phyloP scores from a whole-genome alignment of 2,329 filamentous ascomycete genomes.

The Botrytis pseudocinerea region DNA sequence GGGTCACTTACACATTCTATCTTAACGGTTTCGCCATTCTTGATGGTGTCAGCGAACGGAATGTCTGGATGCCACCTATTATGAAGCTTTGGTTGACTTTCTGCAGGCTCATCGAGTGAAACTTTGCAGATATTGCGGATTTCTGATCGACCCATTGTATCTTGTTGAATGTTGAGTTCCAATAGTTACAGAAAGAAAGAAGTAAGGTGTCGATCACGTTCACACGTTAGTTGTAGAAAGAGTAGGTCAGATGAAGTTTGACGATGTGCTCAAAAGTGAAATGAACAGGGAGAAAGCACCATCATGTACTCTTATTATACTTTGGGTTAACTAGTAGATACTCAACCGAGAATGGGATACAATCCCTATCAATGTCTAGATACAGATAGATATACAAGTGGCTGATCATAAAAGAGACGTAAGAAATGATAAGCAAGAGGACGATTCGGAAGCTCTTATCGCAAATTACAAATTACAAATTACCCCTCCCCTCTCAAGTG shows the following conservation, averaged over 20 bases:
- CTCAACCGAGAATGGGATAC: neutral
- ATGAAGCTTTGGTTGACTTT: constrained; percentile 69
- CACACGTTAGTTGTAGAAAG: neutral
- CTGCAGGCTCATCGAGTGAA: constrained; percentile 69
- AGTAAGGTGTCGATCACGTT: neutral
- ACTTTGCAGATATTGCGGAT: constrained; percentile 75
- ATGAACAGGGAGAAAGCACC: neutral
- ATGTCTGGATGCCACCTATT: constrained; percentile 95
- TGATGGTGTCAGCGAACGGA: constrained; percentile 70
- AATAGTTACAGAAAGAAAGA: neutral
- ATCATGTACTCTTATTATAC: neutral
- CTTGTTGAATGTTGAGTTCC: neutral
- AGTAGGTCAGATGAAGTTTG: neutral
- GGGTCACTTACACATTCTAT: constrained; percentile 69
- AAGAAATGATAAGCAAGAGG: constrained; percentile 1
- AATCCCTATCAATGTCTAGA: neutral
- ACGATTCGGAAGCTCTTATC: constrained; percentile 16
- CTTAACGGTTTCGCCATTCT: constrained; percentile 84
- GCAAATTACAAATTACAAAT: constrained; percentile 1
- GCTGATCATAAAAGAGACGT: constrained; percentile 6
- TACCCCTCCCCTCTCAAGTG: neutral
- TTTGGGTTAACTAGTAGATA: neutral
- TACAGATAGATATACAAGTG: neutral
- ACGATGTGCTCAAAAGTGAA: neutral
- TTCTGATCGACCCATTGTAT: constrained; percentile 50